A percentile compares a stretch with the other conserved stretches of the same genome.
These are phyloP conservation scores for Harringtonia aguacate DNA, from an alignment of 2,329 filamentous ascomycete species.

Conservation along the genomic window DNA sequence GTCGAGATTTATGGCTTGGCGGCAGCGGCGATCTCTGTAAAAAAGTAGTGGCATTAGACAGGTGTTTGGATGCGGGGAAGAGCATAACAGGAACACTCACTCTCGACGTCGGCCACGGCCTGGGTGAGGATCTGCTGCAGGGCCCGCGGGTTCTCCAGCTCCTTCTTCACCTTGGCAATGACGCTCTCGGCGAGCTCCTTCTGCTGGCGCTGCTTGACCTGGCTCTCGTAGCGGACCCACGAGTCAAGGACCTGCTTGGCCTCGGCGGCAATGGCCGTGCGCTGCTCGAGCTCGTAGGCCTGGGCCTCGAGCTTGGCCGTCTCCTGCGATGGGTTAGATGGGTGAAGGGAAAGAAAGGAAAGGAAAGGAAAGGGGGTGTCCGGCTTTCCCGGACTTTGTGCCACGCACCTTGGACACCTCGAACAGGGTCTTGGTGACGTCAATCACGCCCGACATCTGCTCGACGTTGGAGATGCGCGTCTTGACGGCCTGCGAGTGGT, in stretches of 20 bases:
- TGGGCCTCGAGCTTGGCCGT: slow-evolving; percentile 92
- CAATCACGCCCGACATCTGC: slow-evolving; percentile 88
- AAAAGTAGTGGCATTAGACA: slow-evolving; percentile 18
- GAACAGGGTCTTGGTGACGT: slow-evolving; percentile 94
- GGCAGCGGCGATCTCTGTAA: slow-evolving; percentile 48
- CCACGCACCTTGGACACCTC: slow-evolving; percentile 86
- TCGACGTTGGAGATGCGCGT: slow-evolving; percentile 86
- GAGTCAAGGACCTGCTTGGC: slow-evolving; percentile 94
- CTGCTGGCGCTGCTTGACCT: slow-evolving; percentile 99
- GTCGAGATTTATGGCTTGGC: slow-evolving; percentile 46
- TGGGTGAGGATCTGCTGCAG: slow-evolving; percentile 97
- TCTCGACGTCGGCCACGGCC: slow-evolving; percentile 92
- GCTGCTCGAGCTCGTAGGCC: slow-evolving; percentile 95
- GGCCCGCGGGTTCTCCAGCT: slow-evolving; percentile 94
- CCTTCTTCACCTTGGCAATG: slow-evolving; percentile 97
- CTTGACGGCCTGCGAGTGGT: slow-evolving; percentile 95
- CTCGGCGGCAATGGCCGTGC: slow-evolving; percentile 82
- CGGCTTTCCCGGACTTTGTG: slow-evolving; percentile 1
- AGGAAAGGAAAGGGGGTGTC: too few relatives aligned
- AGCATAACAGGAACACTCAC: slow-evolving; percentile 35
- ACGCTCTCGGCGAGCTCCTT: slow-evolving; percentile 84
- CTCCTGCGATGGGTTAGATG: too few relatives aligned
- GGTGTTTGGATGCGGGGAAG: neutral
- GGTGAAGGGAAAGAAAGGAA: too few relatives aligned
- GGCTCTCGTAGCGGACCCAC: slow-evolving; percentile 96